phyloP scores from a whole-genome alignment of 2,329 filamentous ascomycete genomes.

The Cryphonectria nitschkei region DNA sequence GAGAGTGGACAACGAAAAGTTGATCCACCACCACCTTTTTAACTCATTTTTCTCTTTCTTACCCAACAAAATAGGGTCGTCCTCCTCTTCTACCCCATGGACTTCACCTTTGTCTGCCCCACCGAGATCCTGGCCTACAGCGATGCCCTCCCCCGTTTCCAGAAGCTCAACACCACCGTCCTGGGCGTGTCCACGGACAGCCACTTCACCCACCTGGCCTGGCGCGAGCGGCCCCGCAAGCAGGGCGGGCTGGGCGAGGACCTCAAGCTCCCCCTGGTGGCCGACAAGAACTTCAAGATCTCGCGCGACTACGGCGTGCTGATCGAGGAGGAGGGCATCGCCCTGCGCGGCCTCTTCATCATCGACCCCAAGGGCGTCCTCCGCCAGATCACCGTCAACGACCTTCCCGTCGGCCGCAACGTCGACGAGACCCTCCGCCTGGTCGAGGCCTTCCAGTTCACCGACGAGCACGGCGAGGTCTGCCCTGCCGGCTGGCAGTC shows the following conservation, averaged over 20 bases:
- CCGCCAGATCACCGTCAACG: constrained; percentile 67
- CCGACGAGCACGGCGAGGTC: constrained; percentile 80
- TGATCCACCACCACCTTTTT: constrained; percentile 2
- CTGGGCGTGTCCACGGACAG: constrained; percentile 66
- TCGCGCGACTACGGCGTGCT: constrained; percentile 66
- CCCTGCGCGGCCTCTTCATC: constrained; percentile 67
- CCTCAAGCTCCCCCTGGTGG: constrained; percentile 64
- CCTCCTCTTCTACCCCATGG: constrained; percentile 69
- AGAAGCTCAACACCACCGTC: constrained; percentile 60
- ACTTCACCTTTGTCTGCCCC: constrained; percentile 70
- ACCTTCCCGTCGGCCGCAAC: constrained; percentile 65
- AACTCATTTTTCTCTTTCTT: background rate
- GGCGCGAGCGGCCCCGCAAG: constrained; percentile 60
- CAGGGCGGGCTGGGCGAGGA: constrained; percentile 64
- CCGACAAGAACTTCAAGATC: constrained; percentile 64
- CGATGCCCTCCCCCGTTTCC: constrained; percentile 63
- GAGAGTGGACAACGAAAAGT: background rate
- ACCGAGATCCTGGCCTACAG: constrained; percentile 69
- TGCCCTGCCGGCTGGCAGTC: constrained; percentile 59
- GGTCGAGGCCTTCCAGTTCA: constrained; percentile 78
- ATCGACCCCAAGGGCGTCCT: constrained; percentile 66
- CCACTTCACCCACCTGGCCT: constrained; percentile 60
- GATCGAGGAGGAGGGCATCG: constrained; percentile 65
- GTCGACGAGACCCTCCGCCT: constrained; percentile 69
- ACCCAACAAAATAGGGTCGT: constrained; percentile 54